A percentile compares a stretch with the other conserved stretches of the same genome.
phyloP scores from a whole-genome alignment of 257 asterid species.

The Lithospermum erythrorhizon region DNA sequence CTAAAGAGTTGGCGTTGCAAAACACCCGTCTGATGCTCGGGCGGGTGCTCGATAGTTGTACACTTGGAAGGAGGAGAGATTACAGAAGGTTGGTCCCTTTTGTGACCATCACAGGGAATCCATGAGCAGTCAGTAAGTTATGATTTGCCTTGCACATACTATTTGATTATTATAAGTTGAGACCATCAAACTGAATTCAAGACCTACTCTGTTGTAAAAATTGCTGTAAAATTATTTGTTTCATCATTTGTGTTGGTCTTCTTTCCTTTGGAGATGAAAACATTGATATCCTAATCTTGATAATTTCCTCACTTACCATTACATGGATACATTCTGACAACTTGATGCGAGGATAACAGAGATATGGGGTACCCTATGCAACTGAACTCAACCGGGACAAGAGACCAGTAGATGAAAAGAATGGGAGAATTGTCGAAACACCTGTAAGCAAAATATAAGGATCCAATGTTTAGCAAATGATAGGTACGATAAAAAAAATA shows the following conservation, averaged over 20 bases:
- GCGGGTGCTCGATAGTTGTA: slow-evolving; percentile 78
- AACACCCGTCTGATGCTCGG: slow-evolving; percentile 87
- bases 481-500: not conserved
- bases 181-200: slow-evolving; percentile 4
- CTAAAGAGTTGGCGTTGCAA: slow-evolving; percentile 66
- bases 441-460: slow-evolving; percentile 32
- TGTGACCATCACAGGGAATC: slow-evolving; percentile 62
- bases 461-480: not conserved
- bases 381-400: slow-evolving; percentile 80
- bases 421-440: slow-evolving; percentile 75
- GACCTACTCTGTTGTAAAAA: slow-evolving; percentile 22
- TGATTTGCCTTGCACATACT: slow-evolving; percentile 13
- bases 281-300: too few species aligned
- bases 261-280: too few species aligned
- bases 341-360: slow-evolving; percentile 1
- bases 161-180: slow-evolving; percentile 13
- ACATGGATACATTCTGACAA: slow-evolving; percentile 1
- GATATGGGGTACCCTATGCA: slow-evolving; percentile 71
- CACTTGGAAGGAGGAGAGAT: slow-evolving; percentile 87
- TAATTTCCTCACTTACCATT: too few species aligned
- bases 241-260: slow-evolving; percentile 16
- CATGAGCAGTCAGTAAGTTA: slow-evolving; percentile 15
- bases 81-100: slow-evolving; percentile 88
- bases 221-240: slow-evolving; percentile 23
- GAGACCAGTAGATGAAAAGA: slow-evolving; percentile 64